Base-by-base conservation (phyloP, 1,284 basidiomycete species). In the Trametes sp. region DNA sequence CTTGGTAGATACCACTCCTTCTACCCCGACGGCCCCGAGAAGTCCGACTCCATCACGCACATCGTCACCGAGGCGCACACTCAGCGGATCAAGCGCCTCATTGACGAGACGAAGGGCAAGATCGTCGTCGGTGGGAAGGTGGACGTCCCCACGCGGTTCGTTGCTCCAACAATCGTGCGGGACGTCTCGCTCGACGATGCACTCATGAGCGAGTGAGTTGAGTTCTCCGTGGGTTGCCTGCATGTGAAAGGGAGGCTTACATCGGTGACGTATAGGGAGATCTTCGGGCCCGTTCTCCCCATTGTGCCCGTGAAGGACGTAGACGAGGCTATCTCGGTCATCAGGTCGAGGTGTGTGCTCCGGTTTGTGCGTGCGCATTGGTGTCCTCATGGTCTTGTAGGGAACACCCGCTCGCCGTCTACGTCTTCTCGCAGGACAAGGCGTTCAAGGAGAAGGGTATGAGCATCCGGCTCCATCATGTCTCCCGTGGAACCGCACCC, bases 341-440 rank as follows among this genome's bases (percentile, higher is more conserved):
- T 95, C 60, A 92, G 38, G 38, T 14, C 38, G 2, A 41, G 38
- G 38, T 48, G 38, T n/a, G 26, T 53, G 9, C 19, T 50, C 2
- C 48, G 8, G n/a, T 0, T 26, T 6, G 11, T 31, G 5, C 45
- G 26, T 21, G 9, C 5, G 23, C 46, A 55, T n/a, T 35, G 26
- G 28, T 5, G 13, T 16, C 35, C 13, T 35, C 38, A 33, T 19
- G 19, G 16, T 16, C 16, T 3, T 6, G 9, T 64, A 90, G 89
- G 52, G 90, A 92, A 58, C 87, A 93, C 67, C 91, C 94, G 2
- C 82, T 95, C 8, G 84, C 87, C 0, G 76, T 95, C 13, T 94
- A 95, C 70, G 84, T 92, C 36, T 95, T 95, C 78, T 82, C 90
- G 1, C 75, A 83, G 59, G 84, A 89, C 69, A 69, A 81, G 1